Conservation (phyloP, 805 yeast species). For the Yueomyces sp. region DNA sequence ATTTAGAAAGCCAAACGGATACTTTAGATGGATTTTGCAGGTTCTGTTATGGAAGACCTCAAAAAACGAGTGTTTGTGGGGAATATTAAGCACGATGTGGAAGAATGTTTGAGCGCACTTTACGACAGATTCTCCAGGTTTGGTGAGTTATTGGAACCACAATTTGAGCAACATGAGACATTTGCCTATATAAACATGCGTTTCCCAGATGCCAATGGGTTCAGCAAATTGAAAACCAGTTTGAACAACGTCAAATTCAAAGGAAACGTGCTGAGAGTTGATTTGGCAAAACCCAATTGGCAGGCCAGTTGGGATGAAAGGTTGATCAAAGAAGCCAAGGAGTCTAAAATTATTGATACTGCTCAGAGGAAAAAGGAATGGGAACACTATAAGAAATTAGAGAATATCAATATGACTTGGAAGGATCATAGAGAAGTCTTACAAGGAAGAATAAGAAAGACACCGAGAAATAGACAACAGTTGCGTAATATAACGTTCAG, state of each 20-base stretch:
- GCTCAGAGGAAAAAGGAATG: constrained; percentile 27
- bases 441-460: constrained; percentile 50
- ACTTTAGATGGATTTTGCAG: no score
- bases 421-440: constrained; percentile 30
- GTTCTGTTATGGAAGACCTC: not conserved
- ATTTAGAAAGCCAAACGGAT: no score
- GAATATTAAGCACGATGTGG: constrained; percentile 13
- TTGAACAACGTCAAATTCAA: constrained; percentile 64
- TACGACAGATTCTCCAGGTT: constrained; percentile 43
- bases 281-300: constrained; percentile 47
- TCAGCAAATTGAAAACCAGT: constrained; percentile 36
- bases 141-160: constrained; percentile 36
- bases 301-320: constrained; percentile 35
- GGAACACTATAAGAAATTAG: constrained; percentile 26
- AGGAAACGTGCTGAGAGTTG: constrained; percentile 53
- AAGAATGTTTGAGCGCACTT: constrained; percentile 29
- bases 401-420: constrained; percentile 27
- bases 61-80: constrained; percentile 22
- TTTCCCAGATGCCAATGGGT: constrained; percentile 28
- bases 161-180: constrained; percentile 39
- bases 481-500: constrained; percentile 45
- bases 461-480: constrained; percentile 29
- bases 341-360: constrained; percentile 15
- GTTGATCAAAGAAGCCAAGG: constrained; percentile 27
- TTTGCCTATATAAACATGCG: constrained; percentile 60